Evolutionary conservation across 768 basidiomycete genomes (phyloP).

Genomic region (Rhizopogon sp.): DNA sequence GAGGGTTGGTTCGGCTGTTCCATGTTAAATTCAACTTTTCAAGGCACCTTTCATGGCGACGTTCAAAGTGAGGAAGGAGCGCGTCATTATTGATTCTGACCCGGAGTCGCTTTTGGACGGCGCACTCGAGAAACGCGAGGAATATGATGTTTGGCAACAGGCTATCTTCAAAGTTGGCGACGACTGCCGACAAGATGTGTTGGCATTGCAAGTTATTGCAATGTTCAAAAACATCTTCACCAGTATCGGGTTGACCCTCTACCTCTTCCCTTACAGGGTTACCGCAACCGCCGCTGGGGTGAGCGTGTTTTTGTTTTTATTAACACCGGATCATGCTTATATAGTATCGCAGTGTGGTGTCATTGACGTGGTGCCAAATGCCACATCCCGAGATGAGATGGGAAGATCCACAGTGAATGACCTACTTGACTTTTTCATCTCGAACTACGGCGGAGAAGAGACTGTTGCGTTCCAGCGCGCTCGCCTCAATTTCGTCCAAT

Average conservation of each 20-base stretch:
- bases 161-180: conserved; percentile 99
- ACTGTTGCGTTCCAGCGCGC: conserved; percentile 89
- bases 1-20: background rate
- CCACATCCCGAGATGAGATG: conserved; percentile 99
- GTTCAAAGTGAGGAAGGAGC: conserved; percentile 94
- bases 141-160: conserved; percentile 92
- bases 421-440: conserved; percentile 87
- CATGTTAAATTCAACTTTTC: conserved; percentile 1
- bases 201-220: conserved; percentile 94
- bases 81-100: conserved; percentile 58
- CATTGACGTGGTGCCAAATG: conserved; percentile 96
- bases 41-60: conserved; percentile 99
- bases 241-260: conserved; percentile 74
- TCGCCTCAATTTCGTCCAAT: conserved; percentile 93
- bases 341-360: conserved; percentile 70
- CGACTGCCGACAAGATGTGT: conserved; percentile 97
- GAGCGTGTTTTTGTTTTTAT: conserved; percentile 25
- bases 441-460: conserved; percentile 89
- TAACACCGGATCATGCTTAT: background rate
- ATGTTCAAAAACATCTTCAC: conserved; percentile 99
- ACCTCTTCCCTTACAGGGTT: conserved; percentile 34
- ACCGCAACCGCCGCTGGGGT: conserved; percentile 97
- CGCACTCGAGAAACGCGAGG: conserved; percentile 48
- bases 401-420: conserved; percentile 98
- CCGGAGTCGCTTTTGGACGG: conserved; percentile 71